Conservation (phyloP, 2,329 filamentous ascomycete genomes). For the Phoma sp. region DNA sequence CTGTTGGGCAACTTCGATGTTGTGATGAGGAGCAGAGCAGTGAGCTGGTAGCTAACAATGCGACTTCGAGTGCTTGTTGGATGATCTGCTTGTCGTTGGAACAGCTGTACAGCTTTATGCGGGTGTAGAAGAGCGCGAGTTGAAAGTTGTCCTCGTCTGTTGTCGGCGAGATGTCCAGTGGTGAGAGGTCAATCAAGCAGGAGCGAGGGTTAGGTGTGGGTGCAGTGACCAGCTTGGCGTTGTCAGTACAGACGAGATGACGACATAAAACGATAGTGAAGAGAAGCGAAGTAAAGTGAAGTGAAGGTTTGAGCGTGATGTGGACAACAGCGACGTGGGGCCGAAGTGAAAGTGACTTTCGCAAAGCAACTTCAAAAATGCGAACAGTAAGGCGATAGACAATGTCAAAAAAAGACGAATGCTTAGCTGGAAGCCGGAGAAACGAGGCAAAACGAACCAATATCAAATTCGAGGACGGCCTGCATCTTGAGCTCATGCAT, state of each 20-base stretch:
- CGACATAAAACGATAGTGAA: background rate
- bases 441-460: background rate
- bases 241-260: background rate
- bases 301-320: background rate
- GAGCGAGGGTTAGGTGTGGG: background rate
- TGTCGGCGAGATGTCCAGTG: background rate
- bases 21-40: background rate
- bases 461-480: background rate
- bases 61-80: too few relatives aligned
- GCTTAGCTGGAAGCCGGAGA: background rate
- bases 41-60: background rate
- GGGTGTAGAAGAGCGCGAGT: background rate
- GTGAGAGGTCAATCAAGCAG: background rate
- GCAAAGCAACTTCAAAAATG: background rate
- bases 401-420: background rate
- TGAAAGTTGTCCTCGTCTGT: too few relatives aligned
- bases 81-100: too few relatives aligned
- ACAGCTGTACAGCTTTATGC: background rate
- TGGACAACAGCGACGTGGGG: too few relatives aligned
- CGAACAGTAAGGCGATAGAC: background rate
- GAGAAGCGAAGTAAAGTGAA: background rate
- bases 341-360: background rate
- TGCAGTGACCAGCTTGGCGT: background rate
- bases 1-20: background rate
- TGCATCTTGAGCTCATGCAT: background rate